Evolutionary conservation across 108 stramenopile genomes (phyloP).

Genomic region (Cyclostephanos invisitatus): DNA sequence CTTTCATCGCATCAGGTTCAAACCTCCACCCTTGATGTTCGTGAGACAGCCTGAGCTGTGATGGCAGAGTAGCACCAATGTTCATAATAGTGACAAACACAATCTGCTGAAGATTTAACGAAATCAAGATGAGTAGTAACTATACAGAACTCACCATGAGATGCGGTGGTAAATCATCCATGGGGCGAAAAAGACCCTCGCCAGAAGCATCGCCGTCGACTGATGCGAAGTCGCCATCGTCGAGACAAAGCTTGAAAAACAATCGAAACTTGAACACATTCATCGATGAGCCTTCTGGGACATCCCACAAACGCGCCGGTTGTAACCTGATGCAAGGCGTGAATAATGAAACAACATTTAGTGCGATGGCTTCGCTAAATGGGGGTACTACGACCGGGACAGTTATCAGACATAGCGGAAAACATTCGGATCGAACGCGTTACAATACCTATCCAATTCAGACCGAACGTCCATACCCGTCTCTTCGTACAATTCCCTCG

Average conservation of each 20-base stretch:
- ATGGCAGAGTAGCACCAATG: conserved; percentile 26
- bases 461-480: conserved; percentile 73
- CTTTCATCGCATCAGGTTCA: conserved; percentile 52
- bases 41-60: conserved; percentile 56
- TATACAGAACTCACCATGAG: conserved; percentile 7
- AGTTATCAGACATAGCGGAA: not conserved
- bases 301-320: not conserved
- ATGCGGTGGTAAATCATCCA: conserved; percentile 21
- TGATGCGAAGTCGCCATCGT: conserved; percentile 59
- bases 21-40: conserved; percentile 84
- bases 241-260: conserved; percentile 57
- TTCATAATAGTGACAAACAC: not conserved
- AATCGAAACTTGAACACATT: conserved; percentile 60
- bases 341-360: not conserved
- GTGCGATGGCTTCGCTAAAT: not conserved
- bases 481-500: conserved; percentile 82
- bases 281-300: not conserved
- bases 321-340: conserved; percentile 3
- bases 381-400: not conserved
- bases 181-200: conserved; percentile 10
- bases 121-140: not conserved
- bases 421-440: not conserved
- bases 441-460: conserved; percentile 48
- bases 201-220: not conserved
- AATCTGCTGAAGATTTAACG: not conserved